Base-by-base conservation (phyloP, 768 basidiomycete genomes). In the Lepiota brunneoincarnata region DNA sequence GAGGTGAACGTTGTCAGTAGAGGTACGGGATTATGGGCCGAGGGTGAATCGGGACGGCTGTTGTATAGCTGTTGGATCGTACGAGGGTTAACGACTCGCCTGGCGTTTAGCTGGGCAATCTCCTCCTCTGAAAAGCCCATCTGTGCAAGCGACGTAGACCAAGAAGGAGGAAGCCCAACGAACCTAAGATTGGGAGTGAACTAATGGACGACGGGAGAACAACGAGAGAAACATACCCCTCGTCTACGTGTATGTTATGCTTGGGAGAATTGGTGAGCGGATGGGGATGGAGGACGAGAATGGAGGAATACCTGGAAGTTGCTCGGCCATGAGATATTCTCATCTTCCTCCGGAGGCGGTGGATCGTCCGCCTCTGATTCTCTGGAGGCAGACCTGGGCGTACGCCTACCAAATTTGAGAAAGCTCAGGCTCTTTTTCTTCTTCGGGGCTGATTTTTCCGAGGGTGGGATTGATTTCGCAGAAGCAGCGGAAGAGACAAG, bases 211-310 rank as follows among this genome's bases (percentile, higher is more conserved):
- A 38, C 41, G 47, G 24, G 26, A 38, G 44, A 44, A 49, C n/a
- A 56, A 23, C n/a, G 54, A 40, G 31, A 34, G 40, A 45, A 3
- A 75, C 79, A 52, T 59, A 87, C 83, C 75, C 83, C 69, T 89
- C 88, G 66, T 90, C 86, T 24, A 90, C 88, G 62, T 91, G 88
- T 31, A 90, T 81, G 62, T 90, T 79, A 63, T 91, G 88, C 87
- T 89, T 58, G 24, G 57, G 54, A 49, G 2, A 55, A n/a, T 39
- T 15, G 26, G 21, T 42, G 20, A 48, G 54, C 37, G 40, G 9
- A 41, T 38, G 28, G 26, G 36, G 18, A 38, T 35, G n/a, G 34
- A 48, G 48, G 26, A 17, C 17, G 41, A 44, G 41, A 17, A 54
- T 31, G 20, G 11, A 46, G 21, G 67, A 80, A 42, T 63, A 83